Evolutionary conservation across 495 filamentous ascomycete genomes (phyloP).

Genomic region (Hyaloscypha bicolor): DNA sequence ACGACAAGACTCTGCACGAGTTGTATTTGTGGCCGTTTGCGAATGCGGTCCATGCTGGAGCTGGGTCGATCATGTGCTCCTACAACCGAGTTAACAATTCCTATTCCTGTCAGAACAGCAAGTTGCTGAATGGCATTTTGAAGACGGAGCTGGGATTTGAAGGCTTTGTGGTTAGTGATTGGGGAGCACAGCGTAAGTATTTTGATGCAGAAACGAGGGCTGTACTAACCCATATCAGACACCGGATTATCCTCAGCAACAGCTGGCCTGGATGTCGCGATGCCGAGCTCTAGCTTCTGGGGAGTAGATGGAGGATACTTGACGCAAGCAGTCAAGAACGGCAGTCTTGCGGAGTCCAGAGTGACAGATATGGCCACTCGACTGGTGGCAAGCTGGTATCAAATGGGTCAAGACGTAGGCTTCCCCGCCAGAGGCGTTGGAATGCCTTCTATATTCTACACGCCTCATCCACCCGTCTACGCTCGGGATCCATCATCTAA

Average conservation of each 20-base stretch:
- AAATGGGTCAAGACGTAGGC: conserved; percentile 40
- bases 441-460: conserved; percentile 52
- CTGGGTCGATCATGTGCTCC: conserved; percentile 68
- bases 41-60: conserved; percentile 63
- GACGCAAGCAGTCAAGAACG: conserved; percentile 47
- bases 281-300: conserved; percentile 80
- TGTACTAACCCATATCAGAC: conserved; percentile 38
- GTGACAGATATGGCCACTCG: conserved; percentile 37
- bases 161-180: conserved; percentile 69
- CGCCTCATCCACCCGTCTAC: conserved; percentile 54
- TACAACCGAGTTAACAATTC: conserved; percentile 70
- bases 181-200: conserved; percentile 59
- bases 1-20: conserved; percentile 71
- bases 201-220: too few relatives aligned
- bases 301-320: conserved; percentile 37
- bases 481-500: conserved; percentile 46
- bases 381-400: conserved; percentile 59
- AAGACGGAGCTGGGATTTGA: conserved; percentile 70
- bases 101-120: conserved; percentile 65
- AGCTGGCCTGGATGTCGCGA: conserved; percentile 89
- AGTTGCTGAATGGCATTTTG: conserved; percentile 61
- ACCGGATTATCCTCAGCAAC: conserved; percentile 73
- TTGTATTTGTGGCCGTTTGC: conserved; percentile 74
- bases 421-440: conserved; percentile 48
- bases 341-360: conserved; percentile 45